phyloP scores from a whole-genome alignment of 306 rosid genomes.

The Prunus mume region DNA sequence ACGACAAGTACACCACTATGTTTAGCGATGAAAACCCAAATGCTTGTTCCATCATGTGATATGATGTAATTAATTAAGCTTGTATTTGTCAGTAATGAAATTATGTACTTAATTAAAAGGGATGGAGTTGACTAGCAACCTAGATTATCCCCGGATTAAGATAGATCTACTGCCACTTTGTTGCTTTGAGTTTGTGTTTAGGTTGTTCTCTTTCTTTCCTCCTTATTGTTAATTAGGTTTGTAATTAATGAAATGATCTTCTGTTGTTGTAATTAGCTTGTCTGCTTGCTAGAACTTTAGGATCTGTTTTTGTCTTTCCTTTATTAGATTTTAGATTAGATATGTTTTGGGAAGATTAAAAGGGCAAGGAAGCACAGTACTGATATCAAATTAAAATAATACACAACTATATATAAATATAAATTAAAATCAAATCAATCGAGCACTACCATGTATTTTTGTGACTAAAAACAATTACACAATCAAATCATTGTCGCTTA shows the following conservation, averaged over 20 bases:
- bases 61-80: background rate
- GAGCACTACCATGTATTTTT: background rate
- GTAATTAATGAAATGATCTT: background rate
- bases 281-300: too few species aligned
- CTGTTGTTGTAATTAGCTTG: background rate
- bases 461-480: background rate
- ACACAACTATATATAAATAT: background rate
- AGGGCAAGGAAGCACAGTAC: background rate
- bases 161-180: background rate
- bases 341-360: background rate
- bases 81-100: background rate
- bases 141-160: background rate
- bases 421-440: background rate
- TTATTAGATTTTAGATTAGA: background rate
- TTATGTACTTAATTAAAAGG: background rate
- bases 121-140: background rate
- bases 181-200: background rate
- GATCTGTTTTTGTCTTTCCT: too few species aligned
- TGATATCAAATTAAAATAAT: background rate
- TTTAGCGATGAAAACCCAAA: slow-evolving; percentile 92
- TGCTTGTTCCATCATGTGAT: slow-evolving; percentile 75
- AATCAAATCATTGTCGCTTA: background rate
- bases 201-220: background rate
- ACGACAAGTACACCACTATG: slow-evolving; percentile 54
- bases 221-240: background rate